A percentile compares a stretch with the other conserved stretches of the same genome.
Conservation (phyloP, 2,329 filamentous ascomycete genomes). For the Verruconis gallopava region DNA sequence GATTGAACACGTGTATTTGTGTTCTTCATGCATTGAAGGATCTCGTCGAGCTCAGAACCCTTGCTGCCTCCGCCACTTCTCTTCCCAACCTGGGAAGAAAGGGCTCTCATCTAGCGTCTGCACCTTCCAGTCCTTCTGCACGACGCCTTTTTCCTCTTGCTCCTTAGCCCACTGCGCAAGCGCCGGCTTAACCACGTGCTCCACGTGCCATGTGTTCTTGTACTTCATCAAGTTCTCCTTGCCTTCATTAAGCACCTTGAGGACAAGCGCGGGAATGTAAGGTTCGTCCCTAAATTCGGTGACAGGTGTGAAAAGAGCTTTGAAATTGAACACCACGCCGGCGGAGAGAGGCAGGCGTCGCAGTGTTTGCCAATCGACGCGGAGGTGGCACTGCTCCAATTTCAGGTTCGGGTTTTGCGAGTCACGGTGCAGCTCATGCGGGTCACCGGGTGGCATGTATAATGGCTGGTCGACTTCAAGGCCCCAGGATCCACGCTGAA, state of each 20-base stretch:
- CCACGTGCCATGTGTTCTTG: conserved; percentile 69
- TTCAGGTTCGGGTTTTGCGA: conserved; percentile 44
- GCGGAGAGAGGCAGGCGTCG: conserved; percentile 64
- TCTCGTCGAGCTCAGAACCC: too few relatives aligned
- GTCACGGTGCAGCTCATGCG: conserved; percentile 47
- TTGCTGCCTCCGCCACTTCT: conserved; percentile 56
- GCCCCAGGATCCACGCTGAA: conserved; percentile 76
- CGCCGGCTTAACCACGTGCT: conserved; percentile 56
- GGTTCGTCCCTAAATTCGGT: conserved; percentile 57
- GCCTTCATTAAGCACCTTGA: conserved; percentile 57
- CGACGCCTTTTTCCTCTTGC: conserved; percentile 50
- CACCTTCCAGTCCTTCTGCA: conserved; percentile 51
- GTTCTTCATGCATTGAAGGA: too few relatives aligned
- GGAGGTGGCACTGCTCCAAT: conserved; percentile 49
- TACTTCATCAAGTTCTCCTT: conserved; percentile 63
- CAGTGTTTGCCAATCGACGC: conserved; percentile 83
- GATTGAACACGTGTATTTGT: too few relatives aligned
- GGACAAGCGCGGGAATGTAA: conserved; percentile 54
- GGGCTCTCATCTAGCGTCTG: conserved; percentile 62
- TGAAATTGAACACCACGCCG: conserved; percentile 76
- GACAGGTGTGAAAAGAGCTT: conserved; percentile 68
- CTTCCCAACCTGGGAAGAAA: conserved; percentile 64
- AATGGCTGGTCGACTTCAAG: conserved; percentile 64
- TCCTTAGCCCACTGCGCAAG: conserved; percentile 51
- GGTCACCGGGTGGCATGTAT: conserved; percentile 58